Conservation (phyloP, 768 basidiomycete genomes). For the Tricholoma sp. region DNA sequence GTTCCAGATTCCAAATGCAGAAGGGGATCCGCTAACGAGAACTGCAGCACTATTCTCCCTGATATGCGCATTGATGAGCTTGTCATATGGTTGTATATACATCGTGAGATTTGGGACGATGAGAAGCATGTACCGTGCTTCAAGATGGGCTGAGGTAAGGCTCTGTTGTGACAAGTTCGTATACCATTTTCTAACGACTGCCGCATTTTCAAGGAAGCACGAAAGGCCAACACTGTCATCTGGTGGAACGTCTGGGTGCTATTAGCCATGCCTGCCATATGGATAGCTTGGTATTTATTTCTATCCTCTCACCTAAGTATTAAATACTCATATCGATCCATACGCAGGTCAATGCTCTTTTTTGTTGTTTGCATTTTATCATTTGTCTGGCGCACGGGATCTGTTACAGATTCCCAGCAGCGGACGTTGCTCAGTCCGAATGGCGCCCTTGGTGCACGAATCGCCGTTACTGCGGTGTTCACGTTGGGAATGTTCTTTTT, state of each 20-base stretch:
- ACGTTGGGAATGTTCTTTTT: conserved; percentile 59
- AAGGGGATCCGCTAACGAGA: conserved; percentile 44
- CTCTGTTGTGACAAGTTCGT: not conserved
- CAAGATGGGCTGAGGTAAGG: conserved; percentile 53
- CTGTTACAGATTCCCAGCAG: conserved; percentile 32
- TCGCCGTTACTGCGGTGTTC: conserved; percentile 50
- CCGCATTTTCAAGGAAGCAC: conserved; percentile 40
- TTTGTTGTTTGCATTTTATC: conserved; percentile 47
- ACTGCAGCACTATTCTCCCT: conserved; percentile 51
- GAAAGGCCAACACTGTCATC: conserved; percentile 21
- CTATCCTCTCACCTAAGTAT: not conserved
- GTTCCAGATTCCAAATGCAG: conserved; percentile 27
- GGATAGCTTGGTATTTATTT: conserved; percentile 48
- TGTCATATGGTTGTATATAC: conserved; percentile 55
- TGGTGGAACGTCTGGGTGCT: conserved; percentile 65
- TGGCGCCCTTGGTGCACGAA: conserved; percentile 46
- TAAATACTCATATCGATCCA: not conserved
- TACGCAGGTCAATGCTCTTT: conserved; percentile 42
- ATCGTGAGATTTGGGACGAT: conserved; percentile 57
- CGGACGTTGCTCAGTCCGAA: conserved; percentile 31
- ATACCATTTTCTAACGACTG: not conserved
- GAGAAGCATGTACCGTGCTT: conserved; percentile 56
- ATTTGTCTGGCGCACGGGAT: conserved; percentile 60
- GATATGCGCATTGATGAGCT: conserved; percentile 51
- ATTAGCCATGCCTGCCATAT: conserved; percentile 54